Base-by-base conservation (phyloP, 1,284 basidiomycete species). In the Sparassis latifolia region DNA sequence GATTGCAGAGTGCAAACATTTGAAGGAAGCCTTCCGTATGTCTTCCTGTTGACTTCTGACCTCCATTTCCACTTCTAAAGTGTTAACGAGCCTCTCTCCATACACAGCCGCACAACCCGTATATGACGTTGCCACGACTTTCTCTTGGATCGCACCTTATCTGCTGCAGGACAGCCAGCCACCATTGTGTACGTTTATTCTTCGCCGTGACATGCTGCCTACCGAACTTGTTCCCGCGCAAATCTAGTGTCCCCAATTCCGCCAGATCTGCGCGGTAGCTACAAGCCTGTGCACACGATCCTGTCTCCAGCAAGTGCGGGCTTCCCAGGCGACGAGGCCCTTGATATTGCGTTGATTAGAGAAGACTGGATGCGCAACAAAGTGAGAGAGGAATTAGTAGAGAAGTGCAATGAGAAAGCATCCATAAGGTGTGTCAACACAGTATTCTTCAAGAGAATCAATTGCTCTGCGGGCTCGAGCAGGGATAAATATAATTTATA, bases 291-390 rank as follows among this genome's bases (percentile, higher is more conserved):
- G 33, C 66, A 77, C 54, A 59, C 66, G 9, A 75, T 75, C 20
- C 72, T 89, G 12, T 84, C 86, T 20, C 57, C 68, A 2, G 77
- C 82, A 1, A 70, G 69, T 58, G 84, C 86, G 4, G 87, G 87
- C 0, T 60, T 73, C 45, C 73, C 79, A 29, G 80, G 77, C 5
- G 77, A 86, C 56, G 86, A 88, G 52, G 54, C 66, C 2, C 63
- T 63, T 5, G 86, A 89, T 64, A 70, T 82, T 10, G 67, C 70
- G 30, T 55, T 75, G 3, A 74, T 89, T 6, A 72, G 79, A 37
- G 79, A 85, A 51, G 73, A 81, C 3, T 90, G 84, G 83, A 71
- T 88, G 46, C 53, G 58, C 28, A 52, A 35, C 39, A 50, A 38
- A 52, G 50, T 58, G 33, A 51, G 51, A 43, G 47, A 53, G 5